Evolutionary conservation across 2,329 filamentous ascomycete genomes (phyloP).

Genomic region (Zymoseptoria pseudotritici): DNA sequence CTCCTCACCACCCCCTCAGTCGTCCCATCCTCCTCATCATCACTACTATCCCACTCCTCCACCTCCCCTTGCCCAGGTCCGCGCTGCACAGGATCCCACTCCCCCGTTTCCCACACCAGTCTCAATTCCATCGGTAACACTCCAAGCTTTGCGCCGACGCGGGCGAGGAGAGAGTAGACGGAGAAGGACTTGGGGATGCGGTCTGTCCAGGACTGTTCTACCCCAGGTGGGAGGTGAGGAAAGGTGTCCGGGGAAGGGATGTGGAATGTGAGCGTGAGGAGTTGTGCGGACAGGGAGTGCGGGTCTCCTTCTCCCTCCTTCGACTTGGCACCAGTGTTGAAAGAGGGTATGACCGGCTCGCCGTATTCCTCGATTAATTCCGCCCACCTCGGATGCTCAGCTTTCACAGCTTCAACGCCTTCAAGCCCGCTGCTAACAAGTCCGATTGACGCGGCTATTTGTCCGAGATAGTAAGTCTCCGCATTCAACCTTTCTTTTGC

Average conservation of each 20-base stretch:
- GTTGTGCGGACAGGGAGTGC: slow-evolving; percentile 70
- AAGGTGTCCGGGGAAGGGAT: slow-evolving; percentile 34
- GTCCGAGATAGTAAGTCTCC: slow-evolving; percentile 85
- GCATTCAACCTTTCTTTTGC: slow-evolving; percentile 72
- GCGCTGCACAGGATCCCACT: slow-evolving; percentile 70
- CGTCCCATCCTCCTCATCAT: slow-evolving; percentile 32
- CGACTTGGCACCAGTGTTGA: slow-evolving; percentile 40
- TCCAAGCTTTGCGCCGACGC: slow-evolving; percentile 65
- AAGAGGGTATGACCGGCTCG: slow-evolving; percentile 45
- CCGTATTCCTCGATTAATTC: slow-evolving; percentile 72
- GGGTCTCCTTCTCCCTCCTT: slow-evolving; percentile 49
- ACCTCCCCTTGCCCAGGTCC: slow-evolving; percentile 41
- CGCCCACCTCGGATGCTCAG: slow-evolving; percentile 61
- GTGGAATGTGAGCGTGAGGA: slow-evolving; percentile 57
- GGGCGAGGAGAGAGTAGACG: slow-evolving; percentile 72
- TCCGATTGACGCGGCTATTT: slow-evolving; percentile 69
- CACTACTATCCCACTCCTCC: slow-evolving; percentile 34
- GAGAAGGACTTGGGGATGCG: slow-evolving; percentile 69
- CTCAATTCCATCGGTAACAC: slow-evolving; percentile 56
- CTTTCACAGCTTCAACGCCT: slow-evolving; percentile 45
- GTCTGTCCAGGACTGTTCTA: slow-evolving; percentile 7
- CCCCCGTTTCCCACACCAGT: slow-evolving; percentile 81
- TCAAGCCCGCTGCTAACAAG: slow-evolving; percentile 47
- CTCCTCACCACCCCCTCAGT: slow-evolving; percentile 62
- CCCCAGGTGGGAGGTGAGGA: slow-evolving; percentile 8